These are phyloP conservation scores for Rhinocladiella mackenziei DNA, from an alignment of 2,329 filamentous ascomycete genomes.

Conservation along the genomic window DNA sequence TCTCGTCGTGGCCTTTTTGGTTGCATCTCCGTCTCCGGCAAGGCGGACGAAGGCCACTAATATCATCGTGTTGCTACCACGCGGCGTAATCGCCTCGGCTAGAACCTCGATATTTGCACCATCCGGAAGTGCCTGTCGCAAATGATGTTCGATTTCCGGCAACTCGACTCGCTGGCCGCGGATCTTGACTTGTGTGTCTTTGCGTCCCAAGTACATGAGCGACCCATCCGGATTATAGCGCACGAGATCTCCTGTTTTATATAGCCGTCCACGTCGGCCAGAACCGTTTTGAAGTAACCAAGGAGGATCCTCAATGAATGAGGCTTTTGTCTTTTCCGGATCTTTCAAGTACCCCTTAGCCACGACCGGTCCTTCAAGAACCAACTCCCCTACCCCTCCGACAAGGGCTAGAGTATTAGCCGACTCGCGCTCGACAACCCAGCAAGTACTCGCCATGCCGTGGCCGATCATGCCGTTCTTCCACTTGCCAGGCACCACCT, in stretches of 20 bases:
- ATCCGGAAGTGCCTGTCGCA: background rate
- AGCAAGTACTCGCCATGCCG: background rate
- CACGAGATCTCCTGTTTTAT: background rate
- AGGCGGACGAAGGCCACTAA: background rate
- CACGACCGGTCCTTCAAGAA: background rate
- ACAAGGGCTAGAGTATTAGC: background rate
- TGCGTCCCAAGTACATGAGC: background rate
- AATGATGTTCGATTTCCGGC: background rate
- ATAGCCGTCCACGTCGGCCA: background rate
- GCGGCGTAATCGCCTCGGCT: background rate
- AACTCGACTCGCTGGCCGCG: background rate
- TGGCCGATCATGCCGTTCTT: background rate
- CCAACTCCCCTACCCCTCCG: background rate
- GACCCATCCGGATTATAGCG: background rate
- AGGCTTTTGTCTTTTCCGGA: background rate
- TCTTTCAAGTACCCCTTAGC: background rate
- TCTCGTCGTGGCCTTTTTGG: background rate
- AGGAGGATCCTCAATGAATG: background rate
- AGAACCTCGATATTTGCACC: background rate
- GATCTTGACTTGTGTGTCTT: background rate
- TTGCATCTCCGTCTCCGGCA: background rate
- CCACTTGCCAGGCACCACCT: background rate
- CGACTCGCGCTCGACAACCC: background rate
- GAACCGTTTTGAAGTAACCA: background rate
- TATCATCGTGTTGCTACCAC: background rate